These are phyloP conservation scores for barrel medic (Medicago truncatula) DNA, from an alignment of 306 rosid species.

Conservation along the genomic window DNA sequence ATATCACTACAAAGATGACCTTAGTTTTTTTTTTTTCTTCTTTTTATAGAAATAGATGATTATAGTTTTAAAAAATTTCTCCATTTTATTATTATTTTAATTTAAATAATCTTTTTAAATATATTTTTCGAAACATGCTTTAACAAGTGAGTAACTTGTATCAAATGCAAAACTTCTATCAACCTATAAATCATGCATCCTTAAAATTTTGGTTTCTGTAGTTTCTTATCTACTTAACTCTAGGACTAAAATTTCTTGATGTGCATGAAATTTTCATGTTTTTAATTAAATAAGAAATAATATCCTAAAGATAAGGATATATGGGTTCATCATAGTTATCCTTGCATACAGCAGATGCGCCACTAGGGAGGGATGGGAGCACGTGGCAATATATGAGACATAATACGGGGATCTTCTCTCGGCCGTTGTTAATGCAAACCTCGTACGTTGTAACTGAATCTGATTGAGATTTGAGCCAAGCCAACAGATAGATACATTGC, in stretches of 20 bases:
- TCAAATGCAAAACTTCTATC: too few relatives aligned
- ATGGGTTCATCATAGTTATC: neutral
- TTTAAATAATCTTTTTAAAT: too few relatives aligned
- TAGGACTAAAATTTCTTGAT: neutral
- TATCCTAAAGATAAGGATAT: neutral
- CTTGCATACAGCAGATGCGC: neutral
- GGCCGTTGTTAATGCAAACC: neutral
- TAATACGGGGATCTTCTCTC: neutral
- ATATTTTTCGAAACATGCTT: neutral
- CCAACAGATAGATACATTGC: constrained; percentile 25
- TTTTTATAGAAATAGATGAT: too few relatives aligned
- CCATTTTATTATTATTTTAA: neutral
- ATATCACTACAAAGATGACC: neutral
- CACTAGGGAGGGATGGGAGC: constrained; percentile 7
- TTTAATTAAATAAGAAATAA: neutral
- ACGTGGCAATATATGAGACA: constrained; percentile 4
- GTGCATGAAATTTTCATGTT: neutral
- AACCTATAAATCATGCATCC: too few relatives aligned
- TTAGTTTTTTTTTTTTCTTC: neutral
- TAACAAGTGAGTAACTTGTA: too few relatives aligned
- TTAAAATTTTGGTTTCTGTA: neutral
- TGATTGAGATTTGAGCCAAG: too few relatives aligned
- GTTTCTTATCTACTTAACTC: neutral
- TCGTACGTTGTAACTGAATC: neutral
- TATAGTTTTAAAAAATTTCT: neutral